Conservation (phyloP, 352 stramenopile species). For the Phytophthora macrochlamydospora region DNA sequence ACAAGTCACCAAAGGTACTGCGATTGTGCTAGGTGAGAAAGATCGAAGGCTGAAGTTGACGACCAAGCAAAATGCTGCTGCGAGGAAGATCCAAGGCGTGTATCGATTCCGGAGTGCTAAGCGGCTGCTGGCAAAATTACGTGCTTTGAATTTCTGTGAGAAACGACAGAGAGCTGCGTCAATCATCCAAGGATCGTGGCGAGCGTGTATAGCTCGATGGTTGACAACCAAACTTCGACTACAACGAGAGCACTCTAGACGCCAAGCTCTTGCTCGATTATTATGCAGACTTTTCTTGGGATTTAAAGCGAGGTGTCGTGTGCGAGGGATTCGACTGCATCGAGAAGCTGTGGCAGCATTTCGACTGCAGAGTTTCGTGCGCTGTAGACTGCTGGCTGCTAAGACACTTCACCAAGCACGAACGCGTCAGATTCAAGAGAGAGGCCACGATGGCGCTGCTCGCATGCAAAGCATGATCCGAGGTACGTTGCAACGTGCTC, state of each 20-base stretch:
- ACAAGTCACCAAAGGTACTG: slow-evolving; percentile 66
- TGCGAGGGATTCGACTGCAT: slow-evolving; percentile 39
- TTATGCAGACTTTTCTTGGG: slow-evolving; percentile 46
- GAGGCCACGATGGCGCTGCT: slow-evolving; percentile 41
- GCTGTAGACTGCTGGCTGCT: slow-evolving; percentile 28
- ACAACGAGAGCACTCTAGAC: slow-evolving; percentile 28
- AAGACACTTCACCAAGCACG: slow-evolving; percentile 38
- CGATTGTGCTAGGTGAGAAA: slow-evolving; percentile 67
- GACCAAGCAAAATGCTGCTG: slow-evolving; percentile 29
- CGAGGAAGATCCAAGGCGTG: slow-evolving; percentile 35
- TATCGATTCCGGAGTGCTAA: slow-evolving; percentile 42
- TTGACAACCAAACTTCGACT: slow-evolving; percentile 29
- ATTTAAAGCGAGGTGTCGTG: slow-evolving; percentile 49
- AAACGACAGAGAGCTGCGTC: slow-evolving; percentile 11
- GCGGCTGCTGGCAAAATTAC: slow-evolving; percentile 38
- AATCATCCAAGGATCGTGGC: slow-evolving; percentile 48
- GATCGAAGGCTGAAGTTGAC: slow-evolving; percentile 41
- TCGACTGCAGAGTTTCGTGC: slow-evolving; percentile 45
- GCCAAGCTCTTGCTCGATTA: slow-evolving; percentile 30
- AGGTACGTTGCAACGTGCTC: slow-evolving; percentile 31
- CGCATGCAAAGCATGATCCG: slow-evolving; percentile 49
- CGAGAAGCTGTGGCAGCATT: slow-evolving; percentile 37
- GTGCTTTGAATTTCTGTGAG: slow-evolving; percentile 31
- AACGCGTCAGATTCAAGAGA: slow-evolving; percentile 13
- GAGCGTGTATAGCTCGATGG: slow-evolving; percentile 26